phyloP scores from a whole-genome alignment of 805 yeast species.

The Cyberlindnera subsufficiens region DNA sequence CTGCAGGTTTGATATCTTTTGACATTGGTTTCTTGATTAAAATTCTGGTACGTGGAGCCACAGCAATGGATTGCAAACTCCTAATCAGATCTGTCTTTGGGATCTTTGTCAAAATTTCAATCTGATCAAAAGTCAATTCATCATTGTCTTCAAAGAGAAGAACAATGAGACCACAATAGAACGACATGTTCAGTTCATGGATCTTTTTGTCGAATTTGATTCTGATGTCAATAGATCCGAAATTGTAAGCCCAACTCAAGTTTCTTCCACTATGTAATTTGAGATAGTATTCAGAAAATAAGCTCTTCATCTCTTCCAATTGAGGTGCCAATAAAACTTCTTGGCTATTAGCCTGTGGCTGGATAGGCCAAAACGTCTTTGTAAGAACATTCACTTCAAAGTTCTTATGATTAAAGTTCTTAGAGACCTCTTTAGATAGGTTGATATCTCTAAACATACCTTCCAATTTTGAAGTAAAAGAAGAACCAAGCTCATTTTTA shows the following conservation, averaged over 20 bases:
- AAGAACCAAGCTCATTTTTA: constrained; percentile 71
- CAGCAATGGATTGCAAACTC: constrained; percentile 76
- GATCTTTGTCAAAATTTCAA: constrained; percentile 59
- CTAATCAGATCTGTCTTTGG: constrained; percentile 70
- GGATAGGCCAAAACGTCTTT: constrained; percentile 64
- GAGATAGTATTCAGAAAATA: constrained; percentile 48
- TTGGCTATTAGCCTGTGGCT: constrained; percentile 24
- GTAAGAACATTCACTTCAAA: constrained; percentile 53
- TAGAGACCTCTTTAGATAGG: constrained; percentile 43
- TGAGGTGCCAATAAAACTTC: constrained; percentile 37
- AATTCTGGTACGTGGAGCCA: constrained; percentile 77
- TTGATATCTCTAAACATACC: constrained; percentile 84
- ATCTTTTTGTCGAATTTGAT: constrained; percentile 61
- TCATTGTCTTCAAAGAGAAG: constrained; percentile 61
- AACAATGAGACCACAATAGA: constrained; percentile 75
- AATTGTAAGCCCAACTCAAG: constrained; percentile 73
- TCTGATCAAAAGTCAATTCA: constrained; percentile 52
- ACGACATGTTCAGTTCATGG: constrained; percentile 76
- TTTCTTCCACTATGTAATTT: constrained; percentile 51
- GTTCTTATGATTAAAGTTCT: constrained; percentile 34
- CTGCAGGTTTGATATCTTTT: constrained; percentile 57
- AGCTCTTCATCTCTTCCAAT: constrained; percentile 34
- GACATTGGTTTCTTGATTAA: constrained; percentile 70
- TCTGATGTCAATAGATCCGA: constrained; percentile 78
- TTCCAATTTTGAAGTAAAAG: constrained; percentile 73